phyloP scores from a whole-genome alignment of 2,329 filamentous ascomycete genomes.

The Phyllosticta ampelicida region DNA sequence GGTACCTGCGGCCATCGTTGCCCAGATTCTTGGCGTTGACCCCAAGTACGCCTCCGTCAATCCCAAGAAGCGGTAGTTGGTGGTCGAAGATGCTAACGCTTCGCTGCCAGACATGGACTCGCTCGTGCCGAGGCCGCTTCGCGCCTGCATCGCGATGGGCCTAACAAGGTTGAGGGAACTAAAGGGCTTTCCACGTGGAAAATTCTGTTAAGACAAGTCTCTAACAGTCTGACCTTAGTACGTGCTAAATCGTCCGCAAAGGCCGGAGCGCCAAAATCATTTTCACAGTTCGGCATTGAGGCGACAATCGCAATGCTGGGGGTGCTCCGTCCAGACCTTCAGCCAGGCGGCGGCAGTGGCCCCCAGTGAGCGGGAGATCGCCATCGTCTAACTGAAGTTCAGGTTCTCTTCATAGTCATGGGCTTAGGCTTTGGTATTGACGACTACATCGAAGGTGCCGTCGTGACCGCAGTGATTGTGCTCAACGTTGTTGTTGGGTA shows the following conservation, averaged over 20 bases:
- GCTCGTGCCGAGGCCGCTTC: conserved; percentile 50
- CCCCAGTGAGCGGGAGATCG: background rate
- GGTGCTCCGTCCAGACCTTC: background rate
- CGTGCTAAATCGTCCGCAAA: conserved; percentile 14
- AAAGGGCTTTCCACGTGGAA: conserved; percentile 62
- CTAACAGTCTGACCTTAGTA: conserved; percentile 63
- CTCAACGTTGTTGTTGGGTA: conserved; percentile 58
- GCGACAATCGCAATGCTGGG: background rate
- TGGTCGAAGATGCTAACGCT: background rate
- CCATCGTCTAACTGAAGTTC: background rate
- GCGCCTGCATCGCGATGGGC: conserved; percentile 55
- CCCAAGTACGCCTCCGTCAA: conserved; percentile 18
- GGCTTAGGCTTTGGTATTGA: conserved; percentile 53
- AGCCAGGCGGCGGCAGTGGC: background rate
- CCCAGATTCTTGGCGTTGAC: conserved; percentile 26
- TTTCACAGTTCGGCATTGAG: background rate
- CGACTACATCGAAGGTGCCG: conserved; percentile 53
- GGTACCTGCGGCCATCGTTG: conserved; percentile 25
- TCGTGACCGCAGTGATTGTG: conserved; percentile 53
- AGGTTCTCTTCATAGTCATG: conserved; percentile 70
- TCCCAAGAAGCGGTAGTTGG: background rate
- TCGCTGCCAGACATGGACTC: conserved; percentile 45
- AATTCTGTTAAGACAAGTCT: conserved; percentile 66
- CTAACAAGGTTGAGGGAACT: conserved; percentile 61
- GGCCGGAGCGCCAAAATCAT: background rate